phyloP scores from a whole-genome alignment of 1,139 yeast genomes.

The Geotrichum candidum region DNA sequence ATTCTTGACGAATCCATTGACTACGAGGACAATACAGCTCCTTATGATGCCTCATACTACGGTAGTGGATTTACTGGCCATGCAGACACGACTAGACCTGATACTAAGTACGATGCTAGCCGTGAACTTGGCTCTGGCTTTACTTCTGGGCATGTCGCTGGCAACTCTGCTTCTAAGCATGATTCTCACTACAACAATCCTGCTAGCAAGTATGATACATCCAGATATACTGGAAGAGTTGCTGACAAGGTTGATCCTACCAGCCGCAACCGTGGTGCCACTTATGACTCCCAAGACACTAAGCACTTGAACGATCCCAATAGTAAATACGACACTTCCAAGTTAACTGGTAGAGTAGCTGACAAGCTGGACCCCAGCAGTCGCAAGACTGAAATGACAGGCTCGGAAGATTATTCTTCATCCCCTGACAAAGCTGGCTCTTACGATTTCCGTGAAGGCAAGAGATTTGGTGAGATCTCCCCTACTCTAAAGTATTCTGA shows the following conservation, averaged over 20 bases:
- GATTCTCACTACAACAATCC: not conserved
- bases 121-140: not conserved
- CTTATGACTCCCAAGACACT: constrained; percentile 2
- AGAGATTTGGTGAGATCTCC: constrained; percentile 11
- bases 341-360: too few species aligned
- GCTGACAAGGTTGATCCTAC: constrained; percentile 5
- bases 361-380: not conserved
- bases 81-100: not conserved
- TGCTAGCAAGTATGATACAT: constrained; percentile 2
- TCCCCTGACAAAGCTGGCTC: not conserved
- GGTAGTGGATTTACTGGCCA: not conserved
- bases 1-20: not conserved
- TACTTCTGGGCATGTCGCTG: not conserved
- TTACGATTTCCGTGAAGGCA: not conserved
- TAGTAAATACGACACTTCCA: too few species aligned
- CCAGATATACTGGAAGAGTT: not conserved
- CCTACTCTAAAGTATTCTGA: constrained; percentile 9
- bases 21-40: not conserved
- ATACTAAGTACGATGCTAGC: too few species aligned
- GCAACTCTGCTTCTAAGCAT: not conserved
- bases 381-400: not conserved
- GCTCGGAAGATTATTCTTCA: not conserved
- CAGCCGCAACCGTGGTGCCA: not conserved
- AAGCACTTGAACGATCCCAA: too few species aligned
- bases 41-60: not conserved